Evolutionary conservation across 225 moss, liverwort and hornwort species (phyloP).

Genomic region (Polytrichum formosum): DNA sequence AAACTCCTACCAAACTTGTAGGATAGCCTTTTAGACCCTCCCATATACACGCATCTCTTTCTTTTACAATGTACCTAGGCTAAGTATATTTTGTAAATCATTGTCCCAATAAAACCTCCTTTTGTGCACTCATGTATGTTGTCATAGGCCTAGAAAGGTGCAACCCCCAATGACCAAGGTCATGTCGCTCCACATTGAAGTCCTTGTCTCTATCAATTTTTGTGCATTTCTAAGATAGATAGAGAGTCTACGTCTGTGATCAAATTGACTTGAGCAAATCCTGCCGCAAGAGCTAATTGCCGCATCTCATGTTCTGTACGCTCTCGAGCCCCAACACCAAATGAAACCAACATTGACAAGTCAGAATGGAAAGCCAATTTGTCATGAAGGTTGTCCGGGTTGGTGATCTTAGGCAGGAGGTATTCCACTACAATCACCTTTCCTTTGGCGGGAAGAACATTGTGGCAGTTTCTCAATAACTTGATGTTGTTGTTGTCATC

Average conservation of each 20-base stretch:
- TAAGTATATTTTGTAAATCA: too few relatives aligned
- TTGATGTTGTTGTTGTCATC: slow-evolving; percentile 16
- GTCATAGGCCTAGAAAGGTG: too few relatives aligned
- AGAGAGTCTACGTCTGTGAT: not conserved
- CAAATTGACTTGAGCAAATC: not conserved
- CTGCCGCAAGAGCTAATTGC: not conserved
- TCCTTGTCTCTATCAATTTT: not conserved
- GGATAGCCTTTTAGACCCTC: too few relatives aligned
- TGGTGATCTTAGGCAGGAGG: not conserved
- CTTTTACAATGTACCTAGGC: too few relatives aligned
- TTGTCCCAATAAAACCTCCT: too few relatives aligned
- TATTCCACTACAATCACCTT: slow-evolving; percentile 23
- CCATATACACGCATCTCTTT: too few relatives aligned
- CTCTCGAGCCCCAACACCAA: not conserved
- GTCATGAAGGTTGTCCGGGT: not conserved
- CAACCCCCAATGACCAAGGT: too few relatives aligned
- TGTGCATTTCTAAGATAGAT: not conserved
- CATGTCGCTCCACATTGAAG: too few relatives aligned
- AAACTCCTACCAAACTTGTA: too few relatives aligned
- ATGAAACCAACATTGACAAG: not conserved
- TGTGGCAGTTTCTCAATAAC: slow-evolving; percentile 22
- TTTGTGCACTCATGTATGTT: too few relatives aligned
- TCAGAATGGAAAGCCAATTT: not conserved
- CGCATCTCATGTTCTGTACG: slow-evolving; percentile 3
- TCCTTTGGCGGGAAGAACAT: slow-evolving; percentile 21